Evolutionary conservation across 768 basidiomycete genomes (phyloP), one percentile per base, ranked within the genome.

Genomic region (Lyophyllum atratum): DNA sequence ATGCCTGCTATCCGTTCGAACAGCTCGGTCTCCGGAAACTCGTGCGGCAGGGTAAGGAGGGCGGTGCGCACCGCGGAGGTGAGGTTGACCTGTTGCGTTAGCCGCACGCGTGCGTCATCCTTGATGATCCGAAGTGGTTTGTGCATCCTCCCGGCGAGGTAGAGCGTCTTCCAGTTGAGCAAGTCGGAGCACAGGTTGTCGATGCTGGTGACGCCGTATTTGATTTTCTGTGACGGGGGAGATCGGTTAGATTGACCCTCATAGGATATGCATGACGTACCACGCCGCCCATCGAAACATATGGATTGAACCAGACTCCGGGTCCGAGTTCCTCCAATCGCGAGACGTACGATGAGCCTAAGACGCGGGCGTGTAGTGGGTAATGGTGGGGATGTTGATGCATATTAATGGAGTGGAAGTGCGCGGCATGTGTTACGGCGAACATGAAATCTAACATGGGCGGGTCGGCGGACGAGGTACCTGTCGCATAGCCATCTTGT

Each of bases 401-500:
- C 85, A 98, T 88, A 71, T 99, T 99, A 71, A 95, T 92, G 26
- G 87, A 91, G 71, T 98, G 97, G 79, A 95, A 99, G 66, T 97
- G 93, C 12, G 82, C 83, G 0, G 97, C 81, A 64, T 97, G 94
- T 1, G 93, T 92, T 44, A 98, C 96, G 0, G 95, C 95, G 70
- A 99, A 93, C 72, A 99, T 84, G 66, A 98, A 97, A 73, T 99
- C 97, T 21, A 98, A 83, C 90, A 98, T 92, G 0, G 95, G 95
- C 34, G 66, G 70, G 17, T 76, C 72, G 12, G 65, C 65, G 21
- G 68, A 66, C 47, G 62, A 64, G 26, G 62, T 64, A 19, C 66
- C 64, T 57, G 71, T 59, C 31, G 69, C 59, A 64, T 95, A 92
- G 17, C 95, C 92, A 53, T 88, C 87, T 72, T 99, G 97, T 66